phyloP scores from a whole-genome alignment of 2,329 filamentous ascomycete genomes.

The Aspergillus sp. region DNA sequence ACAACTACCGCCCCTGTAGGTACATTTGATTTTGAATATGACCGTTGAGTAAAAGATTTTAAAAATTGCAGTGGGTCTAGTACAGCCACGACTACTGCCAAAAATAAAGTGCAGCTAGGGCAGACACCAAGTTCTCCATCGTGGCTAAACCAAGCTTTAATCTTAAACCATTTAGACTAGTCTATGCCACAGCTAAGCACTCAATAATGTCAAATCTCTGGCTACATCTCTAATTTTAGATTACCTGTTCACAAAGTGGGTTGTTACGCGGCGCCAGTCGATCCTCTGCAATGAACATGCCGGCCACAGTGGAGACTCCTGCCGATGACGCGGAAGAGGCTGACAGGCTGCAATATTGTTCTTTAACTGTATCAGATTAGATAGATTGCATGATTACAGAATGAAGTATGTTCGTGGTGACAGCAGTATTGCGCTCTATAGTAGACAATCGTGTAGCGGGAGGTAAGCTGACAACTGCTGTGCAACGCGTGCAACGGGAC shows the following conservation, averaged over 20 bases:
- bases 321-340: not conserved
- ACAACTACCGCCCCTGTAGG: not conserved
- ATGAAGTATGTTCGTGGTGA: not conserved
- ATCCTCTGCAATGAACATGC: not conserved
- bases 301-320: not conserved
- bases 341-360: not conserved
- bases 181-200: not conserved
- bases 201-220: not conserved
- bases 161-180: not conserved
- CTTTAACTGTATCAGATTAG: not conserved
- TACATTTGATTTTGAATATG: not conserved
- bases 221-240: not conserved
- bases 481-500: not conserved
- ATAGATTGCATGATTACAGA: not conserved
- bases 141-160: no score
- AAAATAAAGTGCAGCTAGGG: no score
- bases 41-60: not conserved
- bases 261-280: not conserved
- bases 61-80: not conserved
- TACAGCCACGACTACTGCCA: not conserved
- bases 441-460: not conserved
- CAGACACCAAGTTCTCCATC: no score
- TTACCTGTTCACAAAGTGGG: not conserved
- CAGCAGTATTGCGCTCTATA: not conserved
- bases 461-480: not conserved